Conservation (phyloP, 768 basidiomycete species). For the Lactifluus subvellereus region DNA sequence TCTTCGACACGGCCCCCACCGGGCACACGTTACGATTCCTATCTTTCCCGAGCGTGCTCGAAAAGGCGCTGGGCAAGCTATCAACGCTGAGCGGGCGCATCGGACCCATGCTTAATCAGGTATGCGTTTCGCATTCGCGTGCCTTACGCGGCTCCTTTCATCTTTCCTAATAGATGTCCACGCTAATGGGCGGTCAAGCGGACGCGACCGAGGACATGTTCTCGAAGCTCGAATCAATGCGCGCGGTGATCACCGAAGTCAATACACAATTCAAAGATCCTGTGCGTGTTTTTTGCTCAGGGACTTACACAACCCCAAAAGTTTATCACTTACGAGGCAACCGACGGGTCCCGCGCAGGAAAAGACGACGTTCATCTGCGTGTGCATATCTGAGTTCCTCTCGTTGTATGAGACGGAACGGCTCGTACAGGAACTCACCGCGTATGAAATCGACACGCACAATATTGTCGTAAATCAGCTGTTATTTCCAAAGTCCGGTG, state of each 20-base stretch:
- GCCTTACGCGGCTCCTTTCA: not conserved
- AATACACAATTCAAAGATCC: slow-evolving; percentile 99
- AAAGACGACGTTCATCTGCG: slow-evolving; percentile 98
- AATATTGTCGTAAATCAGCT: slow-evolving; percentile 99
- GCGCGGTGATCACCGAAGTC: slow-evolving; percentile 94
- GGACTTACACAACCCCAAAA: not conserved
- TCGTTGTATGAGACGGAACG: slow-evolving; percentile 98
- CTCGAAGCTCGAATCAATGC: slow-evolving; percentile 95
- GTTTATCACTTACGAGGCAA: not conserved
- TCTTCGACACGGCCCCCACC: slow-evolving; percentile 98
- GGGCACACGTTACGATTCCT: slow-evolving; percentile 98
- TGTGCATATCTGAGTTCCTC: slow-evolving; percentile 97
- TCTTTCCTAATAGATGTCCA: slow-evolving; percentile 62
- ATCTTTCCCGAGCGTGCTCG: slow-evolving; percentile 96
- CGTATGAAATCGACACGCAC: slow-evolving; percentile 95
- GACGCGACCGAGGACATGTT: slow-evolving; percentile 98
- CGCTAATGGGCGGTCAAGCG: slow-evolving; percentile 91
- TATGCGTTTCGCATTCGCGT: slow-evolving; percentile 23
- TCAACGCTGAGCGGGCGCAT: slow-evolving; percentile 91
- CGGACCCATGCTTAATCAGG: slow-evolving; percentile 94
- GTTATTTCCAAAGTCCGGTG: slow-evolving; percentile 86
- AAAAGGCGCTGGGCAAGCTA: slow-evolving; percentile 94
- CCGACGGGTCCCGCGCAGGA: slow-evolving; percentile 49
- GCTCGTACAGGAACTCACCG: slow-evolving; percentile 90
- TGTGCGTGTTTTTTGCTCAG: slow-evolving; percentile 40